Conservation (phyloP, 2,329 filamentous ascomycete genomes). For the Apiospora hydei region DNA sequence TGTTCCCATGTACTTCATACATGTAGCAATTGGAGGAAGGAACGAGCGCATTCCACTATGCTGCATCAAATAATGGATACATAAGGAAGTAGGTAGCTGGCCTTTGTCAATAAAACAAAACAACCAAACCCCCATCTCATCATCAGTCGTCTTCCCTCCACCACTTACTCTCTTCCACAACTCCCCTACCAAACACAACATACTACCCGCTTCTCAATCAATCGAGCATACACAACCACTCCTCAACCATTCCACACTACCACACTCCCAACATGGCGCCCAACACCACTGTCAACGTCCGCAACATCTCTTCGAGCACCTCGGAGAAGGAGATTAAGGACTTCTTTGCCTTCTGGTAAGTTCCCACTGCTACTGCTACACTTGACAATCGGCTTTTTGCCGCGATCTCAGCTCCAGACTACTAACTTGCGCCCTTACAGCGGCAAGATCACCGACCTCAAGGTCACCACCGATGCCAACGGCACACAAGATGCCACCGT, state of each 20-base stretch:
- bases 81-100: neutral
- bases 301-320: constrained; percentile 84
- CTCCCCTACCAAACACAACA: neutral
- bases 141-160: neutral
- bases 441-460: constrained; percentile 88
- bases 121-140: neutral
- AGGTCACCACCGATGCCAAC: constrained; percentile 70
- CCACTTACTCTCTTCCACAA: neutral
- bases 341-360: constrained; percentile 95
- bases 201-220: neutral
- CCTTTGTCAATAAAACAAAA: neutral
- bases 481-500: constrained; percentile 86
- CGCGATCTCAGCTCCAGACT: neutral
- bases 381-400: constrained; percentile 2
- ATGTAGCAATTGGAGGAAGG: neutral
- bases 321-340: constrained; percentile 90
- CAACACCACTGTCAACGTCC: constrained; percentile 76
- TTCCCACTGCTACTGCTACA: neutral
- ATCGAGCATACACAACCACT: neutral
- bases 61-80: neutral
- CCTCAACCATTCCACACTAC: neutral
- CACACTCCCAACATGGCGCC: constrained; percentile 21
- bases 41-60: constrained; percentile 1
- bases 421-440: constrained; percentile 50
- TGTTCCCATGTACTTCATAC: no score